phyloP scores from a whole-genome alignment of 768 basidiomycete species.

The Auricularia sp. region DNA sequence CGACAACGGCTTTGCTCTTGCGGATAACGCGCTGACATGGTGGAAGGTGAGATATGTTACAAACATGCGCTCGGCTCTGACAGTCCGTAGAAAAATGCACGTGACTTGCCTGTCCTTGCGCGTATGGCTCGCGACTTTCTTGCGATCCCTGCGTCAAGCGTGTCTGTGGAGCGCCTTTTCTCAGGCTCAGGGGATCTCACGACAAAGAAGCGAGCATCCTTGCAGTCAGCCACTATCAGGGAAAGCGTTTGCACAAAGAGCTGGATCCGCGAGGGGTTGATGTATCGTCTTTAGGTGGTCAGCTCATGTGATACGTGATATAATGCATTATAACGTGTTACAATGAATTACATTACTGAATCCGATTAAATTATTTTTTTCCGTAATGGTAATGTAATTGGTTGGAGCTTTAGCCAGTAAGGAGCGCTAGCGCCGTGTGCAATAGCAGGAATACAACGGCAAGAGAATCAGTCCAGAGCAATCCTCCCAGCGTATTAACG shows the following conservation, averaged over 20 bases:
- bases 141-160: conserved; percentile 25
- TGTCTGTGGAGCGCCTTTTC: conserved; percentile 25
- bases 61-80: neutral
- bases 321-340: too few species aligned
- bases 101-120: conserved; percentile 20
- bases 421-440: too few species aligned
- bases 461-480: too few species aligned
- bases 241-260: conserved; percentile 20
- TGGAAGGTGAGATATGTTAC: conserved; percentile 21
- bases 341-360: too few species aligned
- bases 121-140: conserved; percentile 24
- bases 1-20: neutral
- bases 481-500: too few species aligned
- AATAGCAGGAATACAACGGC: too few species aligned
- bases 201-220: conserved; percentile 18
- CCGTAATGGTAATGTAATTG: too few species aligned
- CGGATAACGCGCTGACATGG: conserved; percentile 17
- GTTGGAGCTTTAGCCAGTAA: too few species aligned
- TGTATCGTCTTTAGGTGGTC: neutral
- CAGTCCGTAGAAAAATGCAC: conserved; percentile 11
- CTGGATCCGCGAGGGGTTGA: conserved; percentile 14
- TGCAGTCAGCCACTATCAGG: conserved; percentile 22
- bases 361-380: too few species aligned
- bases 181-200: conserved; percentile 24
- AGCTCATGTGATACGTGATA: too few species aligned